Evolutionary conservation across 805 yeast species (phyloP), one percentile per base, ranked within the genome.

Genomic region (Hanseniaspora meyeri): DNA sequence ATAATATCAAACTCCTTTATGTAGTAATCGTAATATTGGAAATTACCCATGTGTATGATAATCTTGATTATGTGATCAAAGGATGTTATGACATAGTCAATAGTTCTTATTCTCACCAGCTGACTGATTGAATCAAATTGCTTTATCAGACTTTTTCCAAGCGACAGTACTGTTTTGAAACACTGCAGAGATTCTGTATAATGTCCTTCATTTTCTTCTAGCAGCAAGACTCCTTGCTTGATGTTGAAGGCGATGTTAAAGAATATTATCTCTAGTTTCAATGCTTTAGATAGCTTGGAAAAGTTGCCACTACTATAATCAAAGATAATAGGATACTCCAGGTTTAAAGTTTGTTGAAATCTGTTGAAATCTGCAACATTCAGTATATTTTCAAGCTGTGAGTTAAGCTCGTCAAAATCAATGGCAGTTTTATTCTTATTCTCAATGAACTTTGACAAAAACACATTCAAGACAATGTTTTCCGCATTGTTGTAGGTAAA

Each of bases 21-120:
- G 65, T 76, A 83, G 63, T 73, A 80, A 2, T 75, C 74, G 49
- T 81, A 74, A 56, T 84, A 88, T 59, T 78, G 79, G 0, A 81
- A 69, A 2, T 81, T 63, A 0, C 90, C 89, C 40, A 79, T 63
- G 39, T 73, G 75, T 16, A 72, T 66, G 54, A 74, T 71, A 0
- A 71, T 62, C 3, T 70, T 65, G 24, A 80, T 67, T 29, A 79
- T 66, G 2, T 57, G 55, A 7, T 68, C 65, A 60, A 78, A 79
- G 2, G 77, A 61, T 4, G 65, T 62, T 12, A 72, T 62, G 37
- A 80, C 63, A 14, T 64, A 60, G 1, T 57, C 58, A 0, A 75
- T 65, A 2, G 78, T 65, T 29, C 65, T 65, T 68, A 76, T 67
- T 59, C 73, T 74, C 3, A 72, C 52, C 2, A 65, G 59, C 56